phyloP scores from a whole-genome alignment of 164 flowering plant species.

The Brasenia schreberi region DNA sequence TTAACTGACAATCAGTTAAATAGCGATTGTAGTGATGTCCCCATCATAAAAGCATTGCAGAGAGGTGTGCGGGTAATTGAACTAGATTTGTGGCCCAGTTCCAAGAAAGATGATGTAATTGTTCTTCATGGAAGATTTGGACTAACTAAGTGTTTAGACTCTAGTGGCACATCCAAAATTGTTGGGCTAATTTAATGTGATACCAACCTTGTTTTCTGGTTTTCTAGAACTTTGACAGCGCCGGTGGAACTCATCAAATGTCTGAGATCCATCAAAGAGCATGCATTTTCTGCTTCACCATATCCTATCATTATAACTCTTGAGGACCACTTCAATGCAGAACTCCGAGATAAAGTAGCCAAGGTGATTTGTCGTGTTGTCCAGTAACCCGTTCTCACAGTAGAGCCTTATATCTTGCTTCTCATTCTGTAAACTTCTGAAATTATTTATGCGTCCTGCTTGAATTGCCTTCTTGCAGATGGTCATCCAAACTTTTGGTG shows the following conservation, averaged over 20 bases:
- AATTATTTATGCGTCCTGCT: neutral
- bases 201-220: neutral
- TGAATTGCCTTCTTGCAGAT: conserved; percentile 25
- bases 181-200: neutral
- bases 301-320: conserved; percentile 61
- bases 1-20: conserved; percentile 84
- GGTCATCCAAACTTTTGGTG: conserved; percentile 57
- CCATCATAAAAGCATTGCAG: conserved; percentile 52
- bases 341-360: conserved; percentile 70
- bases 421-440: neutral
- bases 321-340: conserved; percentile 65
- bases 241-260: conserved; percentile 59
- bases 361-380: conserved; percentile 23
- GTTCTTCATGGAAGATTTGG: conserved; percentile 76
- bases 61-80: conserved; percentile 75
- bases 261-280: conserved; percentile 53
- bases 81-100: conserved; percentile 77
- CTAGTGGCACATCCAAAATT: too few species aligned
- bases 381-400: neutral
- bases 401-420: neutral
- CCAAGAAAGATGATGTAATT: conserved; percentile 41
- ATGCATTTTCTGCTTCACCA: conserved; percentile 45
- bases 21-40: conserved; percentile 72
- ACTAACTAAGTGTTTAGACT: neutral
- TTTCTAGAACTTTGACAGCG: conserved; percentile 48